Evolutionary conservation across 2,329 filamentous ascomycete genomes (phyloP).

Genomic region (Epichloe bromicola): DNA sequence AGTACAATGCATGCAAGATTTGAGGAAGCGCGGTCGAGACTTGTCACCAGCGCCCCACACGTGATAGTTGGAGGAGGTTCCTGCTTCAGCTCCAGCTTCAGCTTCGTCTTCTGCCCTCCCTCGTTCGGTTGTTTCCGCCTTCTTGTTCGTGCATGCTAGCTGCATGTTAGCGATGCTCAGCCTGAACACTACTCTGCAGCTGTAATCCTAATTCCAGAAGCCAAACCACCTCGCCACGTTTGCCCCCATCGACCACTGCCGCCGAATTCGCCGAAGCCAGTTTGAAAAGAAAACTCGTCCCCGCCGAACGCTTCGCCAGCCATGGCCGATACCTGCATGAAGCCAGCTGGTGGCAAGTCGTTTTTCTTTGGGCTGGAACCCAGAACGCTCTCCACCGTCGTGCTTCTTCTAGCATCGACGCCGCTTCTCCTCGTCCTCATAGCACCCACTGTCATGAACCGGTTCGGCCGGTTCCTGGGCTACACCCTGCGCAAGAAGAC

Average conservation of each 20-base stretch:
- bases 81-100: background rate
- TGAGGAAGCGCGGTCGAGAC: too few species aligned
- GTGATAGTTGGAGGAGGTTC: background rate
- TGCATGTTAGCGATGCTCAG: background rate
- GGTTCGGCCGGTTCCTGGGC: slow-evolving; percentile 36
- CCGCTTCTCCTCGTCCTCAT: slow-evolving; percentile 14
- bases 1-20: too few species aligned
- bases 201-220: background rate
- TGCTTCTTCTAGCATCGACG: slow-evolving; percentile 10
- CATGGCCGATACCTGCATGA: slow-evolving; percentile 18
- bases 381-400: slow-evolving; percentile 13
- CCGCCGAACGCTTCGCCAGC: background rate
- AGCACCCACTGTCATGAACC: slow-evolving; percentile 12
- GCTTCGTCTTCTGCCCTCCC: background rate
- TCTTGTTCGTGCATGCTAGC: background rate
- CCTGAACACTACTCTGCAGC: background rate
- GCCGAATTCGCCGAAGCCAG: background rate
- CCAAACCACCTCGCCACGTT: background rate
- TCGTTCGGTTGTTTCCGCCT: too few species aligned
- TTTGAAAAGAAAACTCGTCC: background rate
- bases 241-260: background rate
- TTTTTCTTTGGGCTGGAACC: slow-evolving; percentile 19
- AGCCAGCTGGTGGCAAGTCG: slow-evolving; percentile 13
- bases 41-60: background rate
- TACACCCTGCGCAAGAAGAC: slow-evolving; percentile 52